Conservation (phyloP, 495 filamentous ascomycete species). For the Hyaloscypha variabilis region DNA sequence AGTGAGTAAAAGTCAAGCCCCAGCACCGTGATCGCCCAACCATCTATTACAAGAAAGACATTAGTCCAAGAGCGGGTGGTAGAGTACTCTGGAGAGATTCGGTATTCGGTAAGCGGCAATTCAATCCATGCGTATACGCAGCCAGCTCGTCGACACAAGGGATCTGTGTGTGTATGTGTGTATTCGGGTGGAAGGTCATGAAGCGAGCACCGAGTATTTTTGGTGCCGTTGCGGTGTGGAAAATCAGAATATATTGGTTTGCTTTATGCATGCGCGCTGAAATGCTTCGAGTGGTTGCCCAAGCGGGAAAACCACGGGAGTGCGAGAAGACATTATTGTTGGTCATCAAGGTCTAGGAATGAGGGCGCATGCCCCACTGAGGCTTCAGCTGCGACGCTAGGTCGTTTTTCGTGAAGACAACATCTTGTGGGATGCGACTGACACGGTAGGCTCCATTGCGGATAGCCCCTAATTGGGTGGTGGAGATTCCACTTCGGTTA, state of each 20-base stretch:
- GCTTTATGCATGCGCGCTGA: constrained; percentile 27
- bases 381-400: constrained; percentile 73
- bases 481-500: constrained; percentile 77
- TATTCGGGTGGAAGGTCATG: neutral
- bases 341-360: constrained; percentile 14
- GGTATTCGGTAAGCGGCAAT: neutral
- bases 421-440: constrained; percentile 79
- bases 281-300: constrained; percentile 28
- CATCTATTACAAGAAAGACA: constrained; percentile 29
- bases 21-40: neutral
- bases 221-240: neutral
- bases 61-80: neutral
- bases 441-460: constrained; percentile 89
- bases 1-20: neutral
- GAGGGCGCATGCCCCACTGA: constrained; percentile 65
- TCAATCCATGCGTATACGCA: constrained; percentile 19
- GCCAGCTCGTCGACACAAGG: constrained; percentile 22
- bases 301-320: constrained; percentile 16
- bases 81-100: neutral
- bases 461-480: constrained; percentile 71
- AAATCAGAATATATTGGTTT: constrained; percentile 15
- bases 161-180: constrained; percentile 5
- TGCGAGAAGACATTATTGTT: constrained; percentile 15
- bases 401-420: constrained; percentile 80
- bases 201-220: neutral